Conservation (phyloP, 345 rosid genomes). For the Eucalyptus curtisii region DNA sequence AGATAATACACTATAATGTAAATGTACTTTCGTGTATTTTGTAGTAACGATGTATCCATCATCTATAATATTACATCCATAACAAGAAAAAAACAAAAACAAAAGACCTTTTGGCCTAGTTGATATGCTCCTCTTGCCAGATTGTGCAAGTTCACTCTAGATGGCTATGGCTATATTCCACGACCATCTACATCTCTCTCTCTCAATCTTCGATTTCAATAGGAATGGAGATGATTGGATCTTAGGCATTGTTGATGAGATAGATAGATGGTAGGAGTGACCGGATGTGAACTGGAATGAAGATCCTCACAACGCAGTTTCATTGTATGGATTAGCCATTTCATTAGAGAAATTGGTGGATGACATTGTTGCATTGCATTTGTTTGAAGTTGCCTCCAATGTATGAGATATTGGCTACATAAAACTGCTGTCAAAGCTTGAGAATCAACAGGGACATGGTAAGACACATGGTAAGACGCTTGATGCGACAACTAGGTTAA, state of each 20-base stretch:
- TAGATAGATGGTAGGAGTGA: too few species aligned
- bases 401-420: too few species aligned
- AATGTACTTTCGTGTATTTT: too few species aligned
- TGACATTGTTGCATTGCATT: accelerated
- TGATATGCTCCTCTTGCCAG: too few species aligned
- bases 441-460: too few species aligned
- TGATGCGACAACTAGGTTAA: accelerated
- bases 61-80: neutral
- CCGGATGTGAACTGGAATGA: accelerated
- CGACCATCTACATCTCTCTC: neutral
- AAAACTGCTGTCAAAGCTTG: accelerated
- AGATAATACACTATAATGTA: too few species aligned
- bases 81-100: too few species aligned
- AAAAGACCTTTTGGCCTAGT: too few species aligned
- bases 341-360: neutral
- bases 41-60: neutral
- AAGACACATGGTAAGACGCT: too few species aligned
- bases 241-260: accelerated
- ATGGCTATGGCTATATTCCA: neutral
- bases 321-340: accelerated
- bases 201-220: accelerated
- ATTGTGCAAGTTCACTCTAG: too few species aligned
- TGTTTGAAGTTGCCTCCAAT: too few species aligned
- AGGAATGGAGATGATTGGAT: too few species aligned
- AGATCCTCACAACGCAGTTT: accelerated